Base-by-base conservation (phyloP, 2,329 filamentous ascomycete genomes). In the Colletotrichum spinosum region DNA sequence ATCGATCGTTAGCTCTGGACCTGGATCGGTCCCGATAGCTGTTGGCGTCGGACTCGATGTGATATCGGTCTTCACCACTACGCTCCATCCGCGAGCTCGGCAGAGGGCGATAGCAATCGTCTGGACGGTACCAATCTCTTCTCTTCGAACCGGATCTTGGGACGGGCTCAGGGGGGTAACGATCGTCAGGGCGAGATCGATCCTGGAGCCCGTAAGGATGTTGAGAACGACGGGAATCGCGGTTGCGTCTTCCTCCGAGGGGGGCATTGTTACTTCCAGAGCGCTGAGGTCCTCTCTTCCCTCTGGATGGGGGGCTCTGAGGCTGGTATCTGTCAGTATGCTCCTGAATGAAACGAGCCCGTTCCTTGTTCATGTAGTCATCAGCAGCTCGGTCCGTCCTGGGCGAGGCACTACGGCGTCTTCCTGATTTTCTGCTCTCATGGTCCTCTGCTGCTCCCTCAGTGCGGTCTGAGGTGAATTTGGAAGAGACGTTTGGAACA, bases 301-400 rank as follows among this genome's bases (percentile, higher is more conserved):
- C 39, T 17, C 15, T 37, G 7, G n/a, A 8, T 8, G 15, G 37
- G 25, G 17, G 25, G 13, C 11, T 34, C 42, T 33, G 13, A 13
- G 35, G 25, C 41, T 33, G 35, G 25, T 51, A 51, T 39, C 59
- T 51, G 7, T 52, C 45, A 11, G 57, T 51, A 7, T 45, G 42
- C 10, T 39, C 25, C 11, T 48, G 35, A 37, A 66, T 53, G n/a
- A 48, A 62, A 11, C 58, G 42, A 13, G 48, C 53, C 11, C 63
- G 44, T 7, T 57, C 63, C 38, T 57, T 33, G 11, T 52, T 63
- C 37, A 66, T 65, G n/a, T 39, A 45, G 13, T 25, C 25, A 10
- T 42, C 37, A 15, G 35, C n/a, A 7, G 38, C 4, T 7, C 25
- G 34, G 15, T 25, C 25, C 25, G 25, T 25, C 25, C 25, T 25